Conservation (phyloP, 345 rosid species). For the Sisymbrium altissimum region DNA sequence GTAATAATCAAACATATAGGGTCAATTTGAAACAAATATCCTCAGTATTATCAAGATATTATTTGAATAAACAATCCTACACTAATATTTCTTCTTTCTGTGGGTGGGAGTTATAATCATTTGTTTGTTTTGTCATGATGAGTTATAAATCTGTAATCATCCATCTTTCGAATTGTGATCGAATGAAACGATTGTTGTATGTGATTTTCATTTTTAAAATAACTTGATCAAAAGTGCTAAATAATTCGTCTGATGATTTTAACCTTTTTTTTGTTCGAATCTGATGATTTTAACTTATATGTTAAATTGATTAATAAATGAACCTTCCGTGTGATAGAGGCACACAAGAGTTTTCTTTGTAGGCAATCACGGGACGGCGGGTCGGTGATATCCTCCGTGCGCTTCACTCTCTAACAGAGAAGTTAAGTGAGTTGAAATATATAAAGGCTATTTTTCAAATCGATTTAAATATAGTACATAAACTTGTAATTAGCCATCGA, state of each 20-base stretch:
- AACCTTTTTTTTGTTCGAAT: too few species aligned
- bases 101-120: too few species aligned
- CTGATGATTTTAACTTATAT: too few species aligned
- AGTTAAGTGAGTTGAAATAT: not conserved
- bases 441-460: not conserved
- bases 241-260: not conserved
- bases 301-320: not conserved
- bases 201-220: not conserved
- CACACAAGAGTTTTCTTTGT: constrained; percentile 13
- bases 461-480: not conserved
- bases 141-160: too few species aligned
- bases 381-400: constrained; percentile 35
- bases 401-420: constrained; percentile 30
- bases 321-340: not conserved
- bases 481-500: not conserved
- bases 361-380: constrained; percentile 30
- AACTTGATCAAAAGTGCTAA: not conserved
- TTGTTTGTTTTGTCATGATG: too few species aligned
- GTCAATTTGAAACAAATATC: too few species aligned
- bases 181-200: not conserved
- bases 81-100: too few species aligned
- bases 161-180: not conserved
- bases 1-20: too few species aligned
- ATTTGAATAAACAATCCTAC: too few species aligned
- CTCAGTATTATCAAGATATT: too few species aligned